Conservation (phyloP, 352 stramenopile genomes). For the Elongisporangium undulatum region DNA sequence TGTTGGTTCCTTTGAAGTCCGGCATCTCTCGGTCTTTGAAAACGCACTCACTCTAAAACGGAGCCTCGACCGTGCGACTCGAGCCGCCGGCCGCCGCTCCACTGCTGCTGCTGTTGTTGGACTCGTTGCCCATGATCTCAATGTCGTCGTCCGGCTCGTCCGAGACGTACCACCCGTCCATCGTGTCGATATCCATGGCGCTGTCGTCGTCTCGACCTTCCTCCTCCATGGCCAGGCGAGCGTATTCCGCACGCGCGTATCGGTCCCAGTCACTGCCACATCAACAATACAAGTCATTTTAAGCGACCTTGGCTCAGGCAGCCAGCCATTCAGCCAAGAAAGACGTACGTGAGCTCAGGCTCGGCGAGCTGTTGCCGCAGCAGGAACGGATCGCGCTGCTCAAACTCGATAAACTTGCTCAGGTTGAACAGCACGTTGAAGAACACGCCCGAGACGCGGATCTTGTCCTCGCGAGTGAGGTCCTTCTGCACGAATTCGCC, state of each 20-base stretch:
- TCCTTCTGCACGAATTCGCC: conserved; percentile 79
- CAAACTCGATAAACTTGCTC: conserved; percentile 99
- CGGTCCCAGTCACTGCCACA: conserved; percentile 94
- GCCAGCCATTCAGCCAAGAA: not conserved
- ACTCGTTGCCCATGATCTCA: conserved; percentile 33
- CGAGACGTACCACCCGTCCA: conserved; percentile 87
- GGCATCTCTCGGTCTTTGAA: conserved; percentile 3
- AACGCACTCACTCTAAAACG: conserved; percentile 37
- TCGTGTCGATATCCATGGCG: conserved; percentile 87
- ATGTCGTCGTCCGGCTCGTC: conserved; percentile 74
- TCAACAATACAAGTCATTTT: conserved; percentile 9
- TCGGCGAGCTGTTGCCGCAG: conserved; percentile 92
- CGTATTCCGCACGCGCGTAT: conserved; percentile 96
- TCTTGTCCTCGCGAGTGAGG: conserved; percentile 83
- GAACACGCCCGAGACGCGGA: conserved; percentile 93
- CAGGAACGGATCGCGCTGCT: conserved; percentile 97
- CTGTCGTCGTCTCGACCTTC: conserved; percentile 90
- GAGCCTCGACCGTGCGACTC: conserved; percentile 67
- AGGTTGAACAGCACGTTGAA: conserved; percentile 99
- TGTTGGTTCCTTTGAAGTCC: not conserved
- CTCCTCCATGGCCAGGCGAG: conserved; percentile 95
- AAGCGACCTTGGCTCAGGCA: not conserved
- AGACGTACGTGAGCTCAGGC: conserved; percentile 78
- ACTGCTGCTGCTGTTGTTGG: conserved; percentile 4
- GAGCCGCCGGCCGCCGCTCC: conserved; percentile 11